Conservation (phyloP, 225 moss, liverwort and hornwort species). For the Marchantia paleacea region DNA sequence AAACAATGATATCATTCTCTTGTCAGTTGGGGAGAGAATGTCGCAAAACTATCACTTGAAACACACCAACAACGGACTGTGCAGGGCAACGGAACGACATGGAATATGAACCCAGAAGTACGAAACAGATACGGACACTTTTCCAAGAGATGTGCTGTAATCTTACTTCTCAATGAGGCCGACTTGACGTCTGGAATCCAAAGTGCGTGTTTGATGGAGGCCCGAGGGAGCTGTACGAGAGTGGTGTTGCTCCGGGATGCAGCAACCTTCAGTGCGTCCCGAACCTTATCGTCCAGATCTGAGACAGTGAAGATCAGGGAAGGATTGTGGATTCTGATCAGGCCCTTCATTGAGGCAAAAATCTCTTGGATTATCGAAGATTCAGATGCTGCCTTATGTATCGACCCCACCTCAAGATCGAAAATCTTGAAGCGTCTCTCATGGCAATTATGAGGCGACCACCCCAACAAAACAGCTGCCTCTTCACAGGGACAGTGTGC, state of each 20-base stretch:
- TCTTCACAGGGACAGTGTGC: slow-evolving; percentile 70
- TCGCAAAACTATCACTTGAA: too few relatives aligned
- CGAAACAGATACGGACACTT: neutral
- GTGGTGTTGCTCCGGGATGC: slow-evolving; percentile 44
- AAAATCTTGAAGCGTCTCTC: slow-evolving; percentile 96
- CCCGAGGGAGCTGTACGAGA: slow-evolving; percentile 65
- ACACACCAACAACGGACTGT: too few relatives aligned
- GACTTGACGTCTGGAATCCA: slow-evolving; percentile 84
- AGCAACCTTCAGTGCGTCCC: slow-evolving; percentile 60
- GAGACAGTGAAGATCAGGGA: slow-evolving; percentile 64
- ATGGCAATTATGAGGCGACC: slow-evolving; percentile 61
- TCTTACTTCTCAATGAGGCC: slow-evolving; percentile 68
- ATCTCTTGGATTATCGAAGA: slow-evolving; percentile 73
- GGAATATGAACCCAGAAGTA: too few relatives aligned
- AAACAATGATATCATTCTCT: neutral
- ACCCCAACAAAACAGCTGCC: slow-evolving; percentile 65
- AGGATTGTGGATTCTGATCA: slow-evolving; percentile 77
- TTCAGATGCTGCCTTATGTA: slow-evolving; percentile 33
- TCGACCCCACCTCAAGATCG: slow-evolving; percentile 66
- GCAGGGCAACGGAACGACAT: too few relatives aligned
- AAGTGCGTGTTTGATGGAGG: slow-evolving; percentile 62
- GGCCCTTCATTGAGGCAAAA: slow-evolving; percentile 70
- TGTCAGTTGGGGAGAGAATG: too few relatives aligned
- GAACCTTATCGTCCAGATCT: slow-evolving; percentile 48
- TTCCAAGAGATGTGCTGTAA: neutral